Percentiles rank a stretch among this genome's conserved stretches.
These are phyloP conservation scores for Labyrinthula sp. DNA, from an alignment of 352 stramenopile species.

Conservation along the genomic window DNA sequence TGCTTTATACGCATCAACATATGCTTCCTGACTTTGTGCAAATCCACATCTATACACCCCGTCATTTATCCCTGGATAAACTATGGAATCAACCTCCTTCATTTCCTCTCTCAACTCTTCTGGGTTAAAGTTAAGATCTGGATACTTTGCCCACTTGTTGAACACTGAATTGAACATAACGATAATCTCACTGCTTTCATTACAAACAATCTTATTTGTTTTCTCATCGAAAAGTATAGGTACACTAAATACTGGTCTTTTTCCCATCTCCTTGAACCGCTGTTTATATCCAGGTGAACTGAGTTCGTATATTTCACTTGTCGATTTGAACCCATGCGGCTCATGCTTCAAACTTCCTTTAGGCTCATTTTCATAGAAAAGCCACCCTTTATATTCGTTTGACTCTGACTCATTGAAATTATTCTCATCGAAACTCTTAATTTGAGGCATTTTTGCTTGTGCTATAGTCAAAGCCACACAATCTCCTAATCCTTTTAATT, in stretches of 20 bases:
- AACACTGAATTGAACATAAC: too few relatives aligned
- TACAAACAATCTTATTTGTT: slow-evolving; percentile 3
- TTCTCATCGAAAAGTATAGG: slow-evolving; percentile 13
- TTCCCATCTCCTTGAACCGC: too few relatives aligned
- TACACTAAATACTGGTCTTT: too few relatives aligned
- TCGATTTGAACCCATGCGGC: too few relatives aligned
- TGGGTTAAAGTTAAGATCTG: slow-evolving; percentile 10
- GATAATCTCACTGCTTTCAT: slow-evolving; percentile 14
- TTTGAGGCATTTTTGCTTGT: too few relatives aligned
- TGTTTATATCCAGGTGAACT: too few relatives aligned
- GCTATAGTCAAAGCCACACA: slow-evolving; percentile 3
- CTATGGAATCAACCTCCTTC: neutral
- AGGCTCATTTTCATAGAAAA: slow-evolving; percentile 4
- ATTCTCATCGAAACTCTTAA: slow-evolving; percentile 3
- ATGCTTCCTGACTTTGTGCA: slow-evolving; percentile 4
- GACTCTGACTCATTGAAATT: too few relatives aligned
- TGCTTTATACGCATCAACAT: slow-evolving; percentile 35
- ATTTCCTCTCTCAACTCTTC: neutral
- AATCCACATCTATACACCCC: slow-evolving; percentile 23
- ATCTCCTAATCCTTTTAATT: slow-evolving; percentile 3
- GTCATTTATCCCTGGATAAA: slow-evolving; percentile 11
- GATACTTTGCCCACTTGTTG: too few relatives aligned
- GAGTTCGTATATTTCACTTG: slow-evolving; percentile 7
- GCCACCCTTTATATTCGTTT: too few relatives aligned
- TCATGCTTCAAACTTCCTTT: neutral